These are phyloP conservation scores for Galerina marginata DNA, from an alignment of 768 basidiomycete genomes.

Conservation along the genomic window DNA sequence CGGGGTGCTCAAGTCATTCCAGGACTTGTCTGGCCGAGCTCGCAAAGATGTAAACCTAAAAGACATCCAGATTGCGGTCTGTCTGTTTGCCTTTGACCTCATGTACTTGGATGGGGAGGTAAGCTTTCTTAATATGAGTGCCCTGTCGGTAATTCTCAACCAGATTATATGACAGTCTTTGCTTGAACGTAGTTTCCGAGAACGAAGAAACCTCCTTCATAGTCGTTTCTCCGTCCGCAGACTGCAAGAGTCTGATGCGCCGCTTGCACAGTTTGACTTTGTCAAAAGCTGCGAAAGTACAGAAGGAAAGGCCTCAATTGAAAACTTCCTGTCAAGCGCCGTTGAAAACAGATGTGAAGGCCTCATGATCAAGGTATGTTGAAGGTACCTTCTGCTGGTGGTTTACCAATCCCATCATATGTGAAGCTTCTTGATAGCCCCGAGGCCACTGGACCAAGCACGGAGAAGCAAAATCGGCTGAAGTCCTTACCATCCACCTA, in stretches of 20 bases:
- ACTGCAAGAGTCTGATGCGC: slow-evolving; percentile 45
- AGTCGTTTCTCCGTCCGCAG: slow-evolving; percentile 56
- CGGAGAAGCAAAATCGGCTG: slow-evolving; percentile 45
- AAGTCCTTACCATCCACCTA: slow-evolving; percentile 86
- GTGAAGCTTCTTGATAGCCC: slow-evolving; percentile 67
- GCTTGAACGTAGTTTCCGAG: slow-evolving; percentile 70
- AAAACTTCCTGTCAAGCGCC: slow-evolving; percentile 78
- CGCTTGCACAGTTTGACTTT: slow-evolving; percentile 68
- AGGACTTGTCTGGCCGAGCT: slow-evolving; percentile 84
- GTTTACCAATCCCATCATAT: not conserved
- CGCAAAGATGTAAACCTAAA: slow-evolving; percentile 80
- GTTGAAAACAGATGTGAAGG: slow-evolving; percentile 85
- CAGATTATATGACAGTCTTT: slow-evolving; percentile 52
- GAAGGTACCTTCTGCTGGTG: not conserved
- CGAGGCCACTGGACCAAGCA: slow-evolving; percentile 34
- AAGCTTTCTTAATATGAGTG: slow-evolving; percentile 25
- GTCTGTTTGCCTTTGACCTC: slow-evolving; percentile 88
- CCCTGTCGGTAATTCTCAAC: slow-evolving; percentile 3
- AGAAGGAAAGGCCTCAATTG: slow-evolving; percentile 63
- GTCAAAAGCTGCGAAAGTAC: slow-evolving; percentile 75
- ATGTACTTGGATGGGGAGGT: slow-evolving; percentile 87
- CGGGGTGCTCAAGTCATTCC: slow-evolving; percentile 77
- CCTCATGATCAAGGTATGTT: slow-evolving; percentile 85
- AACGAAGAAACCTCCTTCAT: slow-evolving; percentile 70
- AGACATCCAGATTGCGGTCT: slow-evolving; percentile 79